Conservation (phyloP, 345 rosid species). For the Arabidopsis arenosa region DNA sequence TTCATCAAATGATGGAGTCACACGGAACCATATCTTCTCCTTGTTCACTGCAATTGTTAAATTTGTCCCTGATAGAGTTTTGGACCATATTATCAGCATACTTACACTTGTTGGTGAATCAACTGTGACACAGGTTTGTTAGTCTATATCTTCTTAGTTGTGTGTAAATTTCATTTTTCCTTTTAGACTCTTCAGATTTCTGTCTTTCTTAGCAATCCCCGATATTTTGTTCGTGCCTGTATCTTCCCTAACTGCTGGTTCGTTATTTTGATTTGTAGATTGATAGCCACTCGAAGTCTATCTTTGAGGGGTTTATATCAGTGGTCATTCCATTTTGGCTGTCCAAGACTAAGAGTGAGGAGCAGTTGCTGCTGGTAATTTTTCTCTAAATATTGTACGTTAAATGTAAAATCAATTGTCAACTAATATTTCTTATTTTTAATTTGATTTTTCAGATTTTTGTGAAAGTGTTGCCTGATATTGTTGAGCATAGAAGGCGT, state of each 20-base stretch:
- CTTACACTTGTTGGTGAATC: constrained; percentile 81
- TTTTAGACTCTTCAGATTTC: background rate
- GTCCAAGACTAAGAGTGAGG: constrained; percentile 57
- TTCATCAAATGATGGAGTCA: constrained; percentile 60
- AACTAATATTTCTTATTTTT: constrained; percentile 11
- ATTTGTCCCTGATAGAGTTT: constrained; percentile 63
- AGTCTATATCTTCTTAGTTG: constrained; percentile 10
- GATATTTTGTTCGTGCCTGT: constrained; percentile 3
- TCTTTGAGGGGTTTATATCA: constrained; percentile 81
- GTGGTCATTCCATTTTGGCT: constrained; percentile 86
- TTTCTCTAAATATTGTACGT: background rate
- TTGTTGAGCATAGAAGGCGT: constrained; percentile 79
- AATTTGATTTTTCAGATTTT: constrained; percentile 62
- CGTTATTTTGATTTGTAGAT: constrained; percentile 50
- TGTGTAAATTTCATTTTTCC: constrained; percentile 10
- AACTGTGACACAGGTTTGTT: constrained; percentile 78
- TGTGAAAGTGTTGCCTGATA: constrained; percentile 75
- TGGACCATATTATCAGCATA: constrained; percentile 68
- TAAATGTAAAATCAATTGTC: constrained; percentile 11
- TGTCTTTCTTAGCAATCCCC: background rate
- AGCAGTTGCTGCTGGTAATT: constrained; percentile 76
- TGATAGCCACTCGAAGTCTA: constrained; percentile 74
- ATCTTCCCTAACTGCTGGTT: constrained; percentile 8
- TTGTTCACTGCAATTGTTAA: constrained; percentile 67
- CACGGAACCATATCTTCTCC: constrained; percentile 67